Base-by-base conservation (phyloP, 257 asterid species). In the Rehmannia glutinosa region DNA sequence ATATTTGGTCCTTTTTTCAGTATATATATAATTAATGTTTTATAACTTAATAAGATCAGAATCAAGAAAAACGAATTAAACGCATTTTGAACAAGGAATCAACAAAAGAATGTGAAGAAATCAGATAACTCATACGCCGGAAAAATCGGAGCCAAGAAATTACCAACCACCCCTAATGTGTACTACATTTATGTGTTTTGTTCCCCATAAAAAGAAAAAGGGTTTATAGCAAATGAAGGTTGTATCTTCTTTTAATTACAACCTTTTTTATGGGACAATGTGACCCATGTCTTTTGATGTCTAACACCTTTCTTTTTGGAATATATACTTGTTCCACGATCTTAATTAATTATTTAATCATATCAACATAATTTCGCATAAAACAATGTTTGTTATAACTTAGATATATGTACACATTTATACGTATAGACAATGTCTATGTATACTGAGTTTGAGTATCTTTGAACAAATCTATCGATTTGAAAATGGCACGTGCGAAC, bases 251-350 rank as follows among this genome's bases (percentile, higher is more conserved):
- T 73, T 77, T 62, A 56, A 58, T 68, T 77, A 45, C 38, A 21
- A n/a, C 71, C 62, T 72, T 47, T 64, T 57, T 55, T 55, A 63
- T 70, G 81, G 92, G 77, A 73, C 61, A 66, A 16, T 74, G 89
- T 81, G 89, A 81, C 74, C 72, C 83, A 53, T 80, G 84, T 78
- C 82, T 78, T 79, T 72, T 69, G 60, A 74, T 81, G 82, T 79
- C 80, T 17, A 76, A 5, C 73, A 57, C 55, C 66, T 65, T 71
- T 71, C 61, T 59, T 63, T 78, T 82, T 77, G 76, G 72, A 69
- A 32, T 71, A n/a, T n/a, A n/a, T n/a, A 53, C 69, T 74, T 70
- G 46, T 60, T 52, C 66, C 60, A 62, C 47, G 8, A 5, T 24
- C 33, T 51, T 70, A 23, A 19, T 51, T 66, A 35, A 28, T 16